Conservation (phyloP, 345 rosid genomes). For the Anastatica hierochuntica region DNA sequence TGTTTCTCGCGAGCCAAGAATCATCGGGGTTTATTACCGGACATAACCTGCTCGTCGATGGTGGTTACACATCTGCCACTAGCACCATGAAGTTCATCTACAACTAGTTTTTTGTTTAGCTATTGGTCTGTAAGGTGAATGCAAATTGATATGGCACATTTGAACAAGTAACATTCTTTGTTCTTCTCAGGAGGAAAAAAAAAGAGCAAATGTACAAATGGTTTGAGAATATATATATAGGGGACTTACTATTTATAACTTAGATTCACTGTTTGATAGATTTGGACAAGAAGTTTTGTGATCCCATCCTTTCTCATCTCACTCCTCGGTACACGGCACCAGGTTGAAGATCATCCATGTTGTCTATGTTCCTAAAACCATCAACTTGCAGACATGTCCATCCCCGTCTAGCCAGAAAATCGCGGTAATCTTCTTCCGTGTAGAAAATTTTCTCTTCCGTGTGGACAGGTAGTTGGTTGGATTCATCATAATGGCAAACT, state of each 20-base stretch:
- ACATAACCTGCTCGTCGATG: slow-evolving; percentile 71
- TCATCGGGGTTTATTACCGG: slow-evolving; percentile 59
- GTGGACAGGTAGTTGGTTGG: slow-evolving; percentile 76
- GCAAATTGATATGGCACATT: neutral
- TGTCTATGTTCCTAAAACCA: slow-evolving; percentile 70
- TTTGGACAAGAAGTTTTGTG: neutral
- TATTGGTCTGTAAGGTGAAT: too few species aligned
- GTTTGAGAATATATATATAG: neutral
- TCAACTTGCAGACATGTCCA: slow-evolving; percentile 77
- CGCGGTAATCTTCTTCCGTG: slow-evolving; percentile 82
- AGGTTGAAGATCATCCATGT: slow-evolving; percentile 85
- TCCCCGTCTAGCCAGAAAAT: slow-evolving; percentile 56
- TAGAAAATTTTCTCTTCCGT: slow-evolving; percentile 80
- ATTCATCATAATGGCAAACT: slow-evolving; percentile 71
- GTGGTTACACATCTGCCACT: slow-evolving; percentile 60
- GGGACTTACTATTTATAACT: neutral
- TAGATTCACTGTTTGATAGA: neutral
- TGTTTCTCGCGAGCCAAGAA: slow-evolving; percentile 62
- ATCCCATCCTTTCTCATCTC: slow-evolving; percentile 28
- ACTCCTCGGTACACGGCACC: slow-evolving; percentile 73
- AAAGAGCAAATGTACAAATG: slow-evolving; percentile 8
- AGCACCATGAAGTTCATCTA: slow-evolving; percentile 42
- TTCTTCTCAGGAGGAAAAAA: neutral
- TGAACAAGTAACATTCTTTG: slow-evolving; percentile 14
- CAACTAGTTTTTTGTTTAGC: slow-evolving; percentile 13